Conservation (phyloP, 2,329 filamentous ascomycete species). For the Colletotrichum theobromicola region DNA sequence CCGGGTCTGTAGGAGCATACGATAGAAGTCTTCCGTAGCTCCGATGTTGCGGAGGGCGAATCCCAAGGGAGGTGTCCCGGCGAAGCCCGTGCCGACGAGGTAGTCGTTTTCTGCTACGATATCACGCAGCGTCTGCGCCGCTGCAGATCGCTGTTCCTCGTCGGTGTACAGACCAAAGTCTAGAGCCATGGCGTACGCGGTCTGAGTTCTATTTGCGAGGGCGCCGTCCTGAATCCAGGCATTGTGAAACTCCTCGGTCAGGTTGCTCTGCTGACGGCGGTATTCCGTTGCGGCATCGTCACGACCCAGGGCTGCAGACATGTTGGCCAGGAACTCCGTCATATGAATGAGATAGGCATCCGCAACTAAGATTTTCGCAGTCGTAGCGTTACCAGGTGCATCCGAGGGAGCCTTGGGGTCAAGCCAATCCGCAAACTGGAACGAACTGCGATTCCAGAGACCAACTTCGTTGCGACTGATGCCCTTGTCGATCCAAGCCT, state of each 20-base stretch:
- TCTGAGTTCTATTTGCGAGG: conserved; percentile 43
- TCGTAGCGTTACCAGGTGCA: conserved; percentile 42
- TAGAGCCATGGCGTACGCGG: conserved; percentile 41
- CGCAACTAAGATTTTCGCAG: conserved; percentile 45
- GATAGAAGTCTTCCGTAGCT: conserved; percentile 42
- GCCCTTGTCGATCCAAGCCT: conserved; percentile 42
- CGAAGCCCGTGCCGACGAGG: conserved; percentile 47
- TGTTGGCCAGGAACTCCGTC: conserved; percentile 39
- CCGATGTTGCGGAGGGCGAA: conserved; percentile 33
- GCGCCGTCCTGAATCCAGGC: conserved; percentile 35
- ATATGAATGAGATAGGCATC: conserved; percentile 53
- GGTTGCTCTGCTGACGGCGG: conserved; percentile 17
- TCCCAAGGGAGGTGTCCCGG: conserved; percentile 45
- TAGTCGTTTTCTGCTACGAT: conserved; percentile 38
- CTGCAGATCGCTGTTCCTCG: conserved; percentile 23
- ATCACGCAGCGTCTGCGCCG: conserved; percentile 31
- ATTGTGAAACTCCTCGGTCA: conserved; percentile 32
- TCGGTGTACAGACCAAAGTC: conserved; percentile 39
- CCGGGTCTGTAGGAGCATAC: conserved; percentile 50
- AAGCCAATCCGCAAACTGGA: conserved; percentile 53
- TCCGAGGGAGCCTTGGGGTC: conserved; percentile 50
- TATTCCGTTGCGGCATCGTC: conserved; percentile 29
- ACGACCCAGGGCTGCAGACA: conserved; percentile 36
- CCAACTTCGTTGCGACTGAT: conserved; percentile 36
- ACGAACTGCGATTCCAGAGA: conserved; percentile 42